phyloP scores from a whole-genome alignment of 345 rosid species.

The Hirschfeldia incana region DNA sequence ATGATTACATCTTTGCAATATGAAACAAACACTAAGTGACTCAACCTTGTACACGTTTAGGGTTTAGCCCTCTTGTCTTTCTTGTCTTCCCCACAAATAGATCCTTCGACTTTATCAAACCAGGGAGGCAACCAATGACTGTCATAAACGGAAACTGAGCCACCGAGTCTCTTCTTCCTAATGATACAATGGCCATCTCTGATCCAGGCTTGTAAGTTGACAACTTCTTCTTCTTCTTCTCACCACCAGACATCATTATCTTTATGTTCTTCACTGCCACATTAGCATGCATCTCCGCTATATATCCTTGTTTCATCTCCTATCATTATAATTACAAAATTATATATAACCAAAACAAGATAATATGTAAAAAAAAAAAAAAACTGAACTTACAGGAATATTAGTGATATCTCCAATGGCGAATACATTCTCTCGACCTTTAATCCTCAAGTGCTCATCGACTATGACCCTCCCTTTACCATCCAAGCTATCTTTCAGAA shows the following conservation, averaged over 20 bases:
- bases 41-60: constrained; percentile 30
- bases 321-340: constrained; percentile 16
- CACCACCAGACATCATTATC: constrained; percentile 54
- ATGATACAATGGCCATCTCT: constrained; percentile 56
- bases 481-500: constrained; percentile 58
- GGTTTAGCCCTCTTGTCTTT: constrained; percentile 52
- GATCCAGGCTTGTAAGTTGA: constrained; percentile 49
- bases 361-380: not conserved
- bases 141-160: constrained; percentile 75
- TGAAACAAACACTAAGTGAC: not conserved
- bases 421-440: constrained; percentile 53
- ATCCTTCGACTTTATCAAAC: constrained; percentile 72
- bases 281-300: constrained; percentile 66
- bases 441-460: constrained; percentile 64
- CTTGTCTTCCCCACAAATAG: constrained; percentile 76
- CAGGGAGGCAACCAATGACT: constrained; percentile 66
- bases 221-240: constrained; percentile 51
- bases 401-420: constrained; percentile 82
- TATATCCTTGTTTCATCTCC: constrained; percentile 81
- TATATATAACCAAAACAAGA: constrained; percentile 7
- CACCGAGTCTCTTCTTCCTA: constrained; percentile 71
- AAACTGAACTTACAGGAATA: constrained; percentile 51
- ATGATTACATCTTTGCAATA: constrained; percentile 17
- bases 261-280: constrained; percentile 71
- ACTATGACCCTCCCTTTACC: constrained; percentile 65